Evolutionary conservation across 345 rosid genomes (phyloP).

Genomic region (Litchi chinensis): DNA sequence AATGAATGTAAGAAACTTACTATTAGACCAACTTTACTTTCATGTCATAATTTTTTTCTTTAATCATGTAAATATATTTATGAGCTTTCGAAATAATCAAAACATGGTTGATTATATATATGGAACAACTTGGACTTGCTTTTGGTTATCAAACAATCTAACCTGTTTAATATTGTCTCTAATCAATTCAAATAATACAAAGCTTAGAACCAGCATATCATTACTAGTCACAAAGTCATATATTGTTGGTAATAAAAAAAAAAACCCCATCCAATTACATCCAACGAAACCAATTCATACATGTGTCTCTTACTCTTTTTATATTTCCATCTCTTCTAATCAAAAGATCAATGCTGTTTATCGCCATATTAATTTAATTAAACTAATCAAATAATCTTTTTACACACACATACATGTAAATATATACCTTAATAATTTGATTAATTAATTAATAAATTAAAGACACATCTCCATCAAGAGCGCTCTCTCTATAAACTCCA

Average conservation of each 20-base stretch:
- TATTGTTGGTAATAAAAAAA: neutral
- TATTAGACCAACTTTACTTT: too few relatives aligned
- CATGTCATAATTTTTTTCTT: too few relatives aligned
- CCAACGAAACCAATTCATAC: neutral
- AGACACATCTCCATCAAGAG: conserved; percentile 13
- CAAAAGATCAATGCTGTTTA: neutral
- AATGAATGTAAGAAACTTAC: too few relatives aligned
- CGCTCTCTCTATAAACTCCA: neutral
- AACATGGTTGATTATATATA: neutral
- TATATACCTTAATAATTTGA: too few relatives aligned
- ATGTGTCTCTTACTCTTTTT: neutral
- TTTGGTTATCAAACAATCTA: neutral
- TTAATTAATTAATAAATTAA: neutral
- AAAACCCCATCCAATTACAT: neutral
- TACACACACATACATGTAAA: neutral
- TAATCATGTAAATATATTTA: too few relatives aligned
- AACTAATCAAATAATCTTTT: neutral
- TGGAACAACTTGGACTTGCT: neutral
- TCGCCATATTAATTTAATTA: neutral
- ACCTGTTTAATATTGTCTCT: neutral
- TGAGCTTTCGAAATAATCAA: neutral
- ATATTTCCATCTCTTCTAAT: neutral
- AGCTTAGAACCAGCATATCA: neutral
- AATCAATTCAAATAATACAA: too few relatives aligned
- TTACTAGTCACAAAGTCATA: neutral